A percentile compares a stretch with the other conserved stretches of the same genome.
Evolutionary conservation across 2,329 filamentous ascomycete species (phyloP).

Genomic region (Chaetomium sp.): DNA sequence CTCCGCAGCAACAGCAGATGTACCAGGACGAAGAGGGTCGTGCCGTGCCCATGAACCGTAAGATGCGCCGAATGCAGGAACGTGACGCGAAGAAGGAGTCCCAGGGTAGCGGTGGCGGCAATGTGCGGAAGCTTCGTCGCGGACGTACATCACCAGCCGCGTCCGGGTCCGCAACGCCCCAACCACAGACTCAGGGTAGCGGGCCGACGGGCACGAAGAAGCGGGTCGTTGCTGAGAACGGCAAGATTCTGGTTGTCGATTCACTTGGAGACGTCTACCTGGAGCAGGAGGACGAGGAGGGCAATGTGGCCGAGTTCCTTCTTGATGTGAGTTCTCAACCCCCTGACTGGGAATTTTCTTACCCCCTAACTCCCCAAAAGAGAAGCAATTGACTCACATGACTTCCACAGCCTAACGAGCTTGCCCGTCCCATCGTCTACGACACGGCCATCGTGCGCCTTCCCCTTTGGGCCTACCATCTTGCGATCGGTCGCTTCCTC

Average conservation of each 20-base stretch:
- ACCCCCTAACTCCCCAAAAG: background rate
- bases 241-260: constrained; percentile 90
- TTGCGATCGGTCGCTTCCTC: constrained; percentile 47
- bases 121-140: constrained; percentile 29
- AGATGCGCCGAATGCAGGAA: constrained; percentile 83
- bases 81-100: constrained; percentile 68
- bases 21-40: constrained; percentile 44
- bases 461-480: constrained; percentile 64
- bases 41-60: constrained; percentile 65
- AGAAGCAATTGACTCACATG: background rate
- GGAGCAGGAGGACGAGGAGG: constrained; percentile 87
- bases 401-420: constrained; percentile 64
- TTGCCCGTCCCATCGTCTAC: constrained; percentile 66
- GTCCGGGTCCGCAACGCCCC: constrained; percentile 47
- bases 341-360: constrained; percentile 20
- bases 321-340: constrained; percentile 62
- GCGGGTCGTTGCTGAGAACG: constrained; percentile 86
- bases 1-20: constrained; percentile 29
- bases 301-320: constrained; percentile 72
- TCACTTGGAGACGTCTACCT: constrained; percentile 87
- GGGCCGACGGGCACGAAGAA: constrained; percentile 73
- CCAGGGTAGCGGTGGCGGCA: constrained; percentile 17
- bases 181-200: constrained; percentile 41
- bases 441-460: constrained; percentile 80
- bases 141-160: constrained; percentile 30